Percentiles rank a stretch among this genome's conserved stretches.
Evolutionary conservation across 208 protist genomes (phyloP).

Genomic region (Novymonas esmeraldas): DNA sequence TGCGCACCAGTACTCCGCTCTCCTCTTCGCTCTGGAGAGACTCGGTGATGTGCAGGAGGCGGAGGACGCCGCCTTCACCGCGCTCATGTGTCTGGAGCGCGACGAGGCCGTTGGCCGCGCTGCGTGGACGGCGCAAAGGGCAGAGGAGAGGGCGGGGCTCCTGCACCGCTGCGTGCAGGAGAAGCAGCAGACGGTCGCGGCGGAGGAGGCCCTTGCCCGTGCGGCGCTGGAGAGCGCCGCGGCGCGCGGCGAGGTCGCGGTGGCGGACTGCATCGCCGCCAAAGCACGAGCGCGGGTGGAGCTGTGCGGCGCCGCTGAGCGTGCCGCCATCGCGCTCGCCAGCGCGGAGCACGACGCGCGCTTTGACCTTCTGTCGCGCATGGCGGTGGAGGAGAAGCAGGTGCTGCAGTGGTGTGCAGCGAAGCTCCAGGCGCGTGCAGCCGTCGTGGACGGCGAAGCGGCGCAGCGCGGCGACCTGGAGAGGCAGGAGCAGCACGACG

Average conservation of each 20-base stretch:
- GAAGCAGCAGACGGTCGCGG: background rate
- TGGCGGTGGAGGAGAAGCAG: conserved; percentile 47
- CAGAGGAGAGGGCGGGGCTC: conserved; percentile 16
- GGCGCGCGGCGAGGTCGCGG: conserved; percentile 27
- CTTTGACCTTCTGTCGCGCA: conserved; percentile 46
- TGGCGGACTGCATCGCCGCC: conserved; percentile 34
- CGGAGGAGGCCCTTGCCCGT: conserved; percentile 43
- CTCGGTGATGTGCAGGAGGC: conserved; percentile 43
- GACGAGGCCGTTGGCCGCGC: conserved; percentile 37
- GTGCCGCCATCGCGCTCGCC: conserved; percentile 24
- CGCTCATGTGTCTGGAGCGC: conserved; percentile 28
- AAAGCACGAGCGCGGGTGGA: conserved; percentile 33
- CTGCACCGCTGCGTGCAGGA: conserved; percentile 21
- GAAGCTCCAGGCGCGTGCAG: conserved; percentile 24
- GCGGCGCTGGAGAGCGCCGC: conserved; percentile 13
- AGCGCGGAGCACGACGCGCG: conserved; percentile 54
- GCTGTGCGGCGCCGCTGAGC: conserved; percentile 17
- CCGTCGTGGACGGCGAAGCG: conserved; percentile 35
- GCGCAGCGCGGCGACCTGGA: conserved; percentile 30
- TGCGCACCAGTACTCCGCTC: conserved; percentile 10
- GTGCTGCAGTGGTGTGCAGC: conserved; percentile 42
- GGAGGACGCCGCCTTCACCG: conserved; percentile 34
- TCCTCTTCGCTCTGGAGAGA: conserved; percentile 34
- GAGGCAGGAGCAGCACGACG: conserved; percentile 37
- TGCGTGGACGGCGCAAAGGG: conserved; percentile 48